phyloP scores from a whole-genome alignment of 202 grass and related monocot genomes.

The Dendrocalamus latiflorus region DNA sequence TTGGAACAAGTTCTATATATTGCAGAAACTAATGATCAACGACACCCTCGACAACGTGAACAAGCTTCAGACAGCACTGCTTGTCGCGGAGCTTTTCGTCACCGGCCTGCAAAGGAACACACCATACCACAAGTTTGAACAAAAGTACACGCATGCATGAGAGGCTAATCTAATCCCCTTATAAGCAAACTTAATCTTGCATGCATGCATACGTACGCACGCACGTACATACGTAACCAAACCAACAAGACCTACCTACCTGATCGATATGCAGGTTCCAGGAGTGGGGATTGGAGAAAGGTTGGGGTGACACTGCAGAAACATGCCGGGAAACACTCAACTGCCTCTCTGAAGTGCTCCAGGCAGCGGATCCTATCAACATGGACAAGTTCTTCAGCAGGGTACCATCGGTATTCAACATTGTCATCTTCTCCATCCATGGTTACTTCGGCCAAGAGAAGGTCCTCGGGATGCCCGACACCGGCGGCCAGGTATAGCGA shows the following conservation, averaged over 20 bases:
- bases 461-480: constrained; percentile 86
- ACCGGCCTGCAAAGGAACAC: constrained; percentile 36
- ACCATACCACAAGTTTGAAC: constrained; percentile 61
- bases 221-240: too few species aligned
- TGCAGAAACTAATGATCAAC: constrained; percentile 75
- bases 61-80: constrained; percentile 76
- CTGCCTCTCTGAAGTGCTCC: too few species aligned
- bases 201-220: too few species aligned
- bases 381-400: too few species aligned
- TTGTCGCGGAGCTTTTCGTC: constrained; percentile 50
- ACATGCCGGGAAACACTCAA: too few species aligned
- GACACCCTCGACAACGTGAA: constrained; percentile 43
- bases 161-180: too few species aligned
- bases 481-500: constrained; percentile 66
- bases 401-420: constrained; percentile 58
- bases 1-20: too few species aligned
- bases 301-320: too few species aligned
- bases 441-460: constrained; percentile 86
- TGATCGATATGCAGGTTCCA: constrained; percentile 43
- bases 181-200: neutral
- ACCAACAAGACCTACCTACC: neutral
- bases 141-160: too few species aligned
- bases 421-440: constrained; percentile 78
- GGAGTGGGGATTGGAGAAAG: too few species aligned
- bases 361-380: too few species aligned